Conservation (phyloP, 2,329 filamentous ascomycete species). For the Massarina eburnea region DNA sequence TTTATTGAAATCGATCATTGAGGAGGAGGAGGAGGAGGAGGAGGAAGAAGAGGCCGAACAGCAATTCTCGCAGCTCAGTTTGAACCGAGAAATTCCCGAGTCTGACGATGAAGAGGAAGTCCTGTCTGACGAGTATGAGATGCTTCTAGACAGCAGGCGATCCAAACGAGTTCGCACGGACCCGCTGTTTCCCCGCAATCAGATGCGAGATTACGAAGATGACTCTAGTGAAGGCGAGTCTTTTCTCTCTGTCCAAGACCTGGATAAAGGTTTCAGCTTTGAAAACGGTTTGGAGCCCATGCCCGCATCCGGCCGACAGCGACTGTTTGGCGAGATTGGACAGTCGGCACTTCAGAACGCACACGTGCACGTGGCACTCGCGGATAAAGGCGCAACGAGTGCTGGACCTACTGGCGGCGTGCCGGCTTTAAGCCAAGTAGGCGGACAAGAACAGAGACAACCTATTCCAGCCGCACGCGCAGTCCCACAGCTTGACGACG, state of each 20-base stretch:
- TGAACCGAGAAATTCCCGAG: slow-evolving; percentile 45
- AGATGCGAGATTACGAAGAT: slow-evolving; percentile 39
- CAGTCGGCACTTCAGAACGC: slow-evolving; percentile 51
- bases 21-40: slow-evolving; percentile 56
- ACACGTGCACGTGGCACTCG: slow-evolving; percentile 34
- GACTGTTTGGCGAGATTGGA: slow-evolving; percentile 64
- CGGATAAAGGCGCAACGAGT: slow-evolving; percentile 17
- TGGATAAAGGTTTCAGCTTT: slow-evolving; percentile 19
- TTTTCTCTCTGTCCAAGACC: slow-evolving; percentile 33
- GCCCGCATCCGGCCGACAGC: slow-evolving; percentile 32
- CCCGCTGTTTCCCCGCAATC: slow-evolving; percentile 41
- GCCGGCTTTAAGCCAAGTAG: slow-evolving; percentile 11
- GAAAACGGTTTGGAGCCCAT: slow-evolving; percentile 33
- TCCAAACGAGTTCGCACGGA: slow-evolving; percentile 50
- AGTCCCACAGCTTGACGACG: slow-evolving; percentile 21
- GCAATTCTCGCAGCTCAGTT: slow-evolving; percentile 54
- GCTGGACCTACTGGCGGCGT: slow-evolving; percentile 6
- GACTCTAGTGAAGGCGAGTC: slow-evolving; percentile 45
- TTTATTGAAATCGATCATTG: slow-evolving; percentile 42
- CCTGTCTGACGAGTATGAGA: slow-evolving; percentile 29
- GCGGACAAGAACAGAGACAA: slow-evolving; percentile 12
- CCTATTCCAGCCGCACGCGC: not conserved
- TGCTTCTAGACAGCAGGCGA: slow-evolving; percentile 39
- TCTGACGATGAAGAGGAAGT: slow-evolving; percentile 32
- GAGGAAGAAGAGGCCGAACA: slow-evolving; percentile 58